Evolutionary conservation across 2,329 filamentous ascomycete genomes (phyloP).

Genomic region (Cladosporium sp.): DNA sequence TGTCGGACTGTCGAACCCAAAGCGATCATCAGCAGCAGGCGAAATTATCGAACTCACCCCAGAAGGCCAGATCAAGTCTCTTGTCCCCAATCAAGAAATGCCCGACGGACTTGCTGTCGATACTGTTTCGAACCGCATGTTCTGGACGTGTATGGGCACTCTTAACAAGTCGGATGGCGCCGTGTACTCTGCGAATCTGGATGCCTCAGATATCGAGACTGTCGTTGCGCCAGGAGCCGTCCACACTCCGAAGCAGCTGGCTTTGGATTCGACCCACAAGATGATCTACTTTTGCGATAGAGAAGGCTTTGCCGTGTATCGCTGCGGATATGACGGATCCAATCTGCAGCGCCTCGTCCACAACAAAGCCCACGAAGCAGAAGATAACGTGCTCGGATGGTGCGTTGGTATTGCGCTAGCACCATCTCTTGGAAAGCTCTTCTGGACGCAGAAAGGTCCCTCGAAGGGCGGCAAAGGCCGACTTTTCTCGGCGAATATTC

Average conservation of each 20-base stretch:
- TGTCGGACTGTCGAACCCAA: not conserved
- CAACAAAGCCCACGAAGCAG: constrained; percentile 35
- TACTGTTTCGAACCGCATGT: not conserved
- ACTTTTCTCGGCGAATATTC: constrained; percentile 49
- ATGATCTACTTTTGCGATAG: constrained; percentile 43
- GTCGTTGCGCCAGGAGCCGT: constrained; percentile 43
- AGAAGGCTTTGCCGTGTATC: constrained; percentile 36
- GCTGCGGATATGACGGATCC: constrained; percentile 35
- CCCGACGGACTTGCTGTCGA: constrained; percentile 4
- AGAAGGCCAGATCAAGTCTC: not conserved
- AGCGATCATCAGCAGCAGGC: not conserved
- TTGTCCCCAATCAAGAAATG: not conserved
- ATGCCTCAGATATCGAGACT: constrained; percentile 43
- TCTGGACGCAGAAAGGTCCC: constrained; percentile 59
- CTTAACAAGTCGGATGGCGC: constrained; percentile 14
- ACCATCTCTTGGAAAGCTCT: constrained; percentile 42
- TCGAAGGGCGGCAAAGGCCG: constrained; percentile 49
- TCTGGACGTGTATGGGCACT: constrained; percentile 7
- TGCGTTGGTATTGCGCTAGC: constrained; percentile 51
- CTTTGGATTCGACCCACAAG: constrained; percentile 23
- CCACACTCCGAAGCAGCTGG: constrained; percentile 48
- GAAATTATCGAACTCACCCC: not conserved
- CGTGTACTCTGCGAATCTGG: constrained; percentile 34
- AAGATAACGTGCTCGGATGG: not conserved
- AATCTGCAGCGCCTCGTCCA: constrained; percentile 38